phyloP scores from a whole-genome alignment of 2,329 filamentous ascomycete genomes.

The Geosmithia morbida region DNA sequence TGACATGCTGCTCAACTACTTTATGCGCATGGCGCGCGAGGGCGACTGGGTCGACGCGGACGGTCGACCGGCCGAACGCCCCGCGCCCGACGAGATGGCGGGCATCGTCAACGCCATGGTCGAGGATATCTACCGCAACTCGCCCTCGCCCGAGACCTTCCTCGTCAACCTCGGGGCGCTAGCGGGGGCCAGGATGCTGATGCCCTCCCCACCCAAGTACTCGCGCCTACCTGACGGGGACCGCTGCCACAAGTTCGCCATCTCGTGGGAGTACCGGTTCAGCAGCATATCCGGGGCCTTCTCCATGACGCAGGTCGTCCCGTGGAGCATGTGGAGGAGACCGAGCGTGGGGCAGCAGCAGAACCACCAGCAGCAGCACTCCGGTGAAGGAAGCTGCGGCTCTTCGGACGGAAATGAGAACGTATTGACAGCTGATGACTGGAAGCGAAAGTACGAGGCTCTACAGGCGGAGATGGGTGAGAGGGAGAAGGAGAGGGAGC shows the following conservation, averaged over 20 bases:
- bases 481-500: constrained; percentile 39
- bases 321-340: constrained; percentile 25
- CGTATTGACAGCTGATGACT: constrained; percentile 20
- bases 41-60: constrained; percentile 36
- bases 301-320: constrained; percentile 33
- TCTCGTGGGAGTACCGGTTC: constrained; percentile 40
- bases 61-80: constrained; percentile 25
- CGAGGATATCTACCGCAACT: constrained; percentile 34
- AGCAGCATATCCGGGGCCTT: constrained; percentile 38
- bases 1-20: constrained; percentile 39
- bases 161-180: constrained; percentile 45
- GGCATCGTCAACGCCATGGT: constrained; percentile 40
- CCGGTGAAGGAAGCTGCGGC: constrained; percentile 5
- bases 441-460: constrained; percentile 39
- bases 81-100: constrained; percentile 35
- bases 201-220: constrained; percentile 23
- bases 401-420: constrained; percentile 1
- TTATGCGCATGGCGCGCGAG: constrained; percentile 33
- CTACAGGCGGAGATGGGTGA: constrained; percentile 45
- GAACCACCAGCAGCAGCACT: background rate
- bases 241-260: constrained; percentile 30
- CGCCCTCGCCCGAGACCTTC: constrained; percentile 37
- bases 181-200: constrained; percentile 35
- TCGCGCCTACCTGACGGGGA: constrained; percentile 27
- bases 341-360: constrained; percentile 4